Evolutionary conservation across 768 basidiomycete genomes (phyloP).

Genomic region (Mycena vitilis): DNA sequence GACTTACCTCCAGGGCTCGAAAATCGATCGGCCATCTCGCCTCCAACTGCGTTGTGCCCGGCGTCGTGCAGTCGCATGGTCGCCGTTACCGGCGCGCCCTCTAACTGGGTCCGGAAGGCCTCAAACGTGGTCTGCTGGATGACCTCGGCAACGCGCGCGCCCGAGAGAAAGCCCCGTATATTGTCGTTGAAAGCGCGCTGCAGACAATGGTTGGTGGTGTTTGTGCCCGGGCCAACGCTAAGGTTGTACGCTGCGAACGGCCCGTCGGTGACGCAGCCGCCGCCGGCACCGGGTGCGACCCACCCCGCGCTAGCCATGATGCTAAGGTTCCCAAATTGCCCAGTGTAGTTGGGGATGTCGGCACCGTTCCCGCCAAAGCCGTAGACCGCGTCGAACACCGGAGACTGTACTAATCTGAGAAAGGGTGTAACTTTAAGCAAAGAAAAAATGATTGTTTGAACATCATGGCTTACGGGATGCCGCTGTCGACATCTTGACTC

Average conservation of each 20-base stretch:
- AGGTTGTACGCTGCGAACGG: constrained; percentile 50
- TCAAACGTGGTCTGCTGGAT: constrained; percentile 45
- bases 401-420: constrained; percentile 45
- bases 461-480: constrained; percentile 36
- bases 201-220: constrained; percentile 47
- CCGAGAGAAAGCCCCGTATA: constrained; percentile 35
- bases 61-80: constrained; percentile 47
- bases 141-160: constrained; percentile 38
- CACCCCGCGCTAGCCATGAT: constrained; percentile 24
- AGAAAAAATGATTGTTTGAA: not conserved
- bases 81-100: constrained; percentile 46
- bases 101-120: constrained; percentile 49
- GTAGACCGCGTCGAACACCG: constrained; percentile 48
- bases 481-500: constrained; percentile 48
- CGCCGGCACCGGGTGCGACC: constrained; percentile 29
- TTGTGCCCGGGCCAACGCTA: constrained; percentile 48
- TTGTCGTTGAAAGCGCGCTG: constrained; percentile 47
- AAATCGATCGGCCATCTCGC: constrained; percentile 48
- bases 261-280: constrained; percentile 46
- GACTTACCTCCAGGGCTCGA: constrained; percentile 54
- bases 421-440: no score
- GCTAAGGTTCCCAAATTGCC: constrained; percentile 29
- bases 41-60: constrained; percentile 51
- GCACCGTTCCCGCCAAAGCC: constrained; percentile 55
- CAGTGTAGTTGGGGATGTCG: constrained; percentile 39